These are phyloP conservation scores for Trichoderma sp. DNA, from an alignment of 2,329 filamentous ascomycete species.

Conservation along the genomic window DNA sequence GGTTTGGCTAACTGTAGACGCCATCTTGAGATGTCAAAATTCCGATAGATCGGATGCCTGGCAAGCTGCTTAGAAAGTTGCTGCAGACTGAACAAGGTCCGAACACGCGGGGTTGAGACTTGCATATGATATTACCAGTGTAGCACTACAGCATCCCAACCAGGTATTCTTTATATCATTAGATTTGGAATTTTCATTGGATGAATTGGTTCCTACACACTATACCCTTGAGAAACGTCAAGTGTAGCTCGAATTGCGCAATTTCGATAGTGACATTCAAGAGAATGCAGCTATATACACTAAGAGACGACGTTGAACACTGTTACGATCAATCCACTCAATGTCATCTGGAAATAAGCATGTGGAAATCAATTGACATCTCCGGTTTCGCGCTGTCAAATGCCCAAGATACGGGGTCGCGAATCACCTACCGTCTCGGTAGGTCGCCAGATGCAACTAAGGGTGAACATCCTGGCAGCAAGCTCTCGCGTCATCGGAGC, in stretches of 20 bases:
- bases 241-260: constrained; percentile 6
- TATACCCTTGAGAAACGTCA: neutral
- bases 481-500: constrained; percentile 23
- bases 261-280: constrained; percentile 6
- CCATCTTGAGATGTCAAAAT: neutral
- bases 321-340: neutral
- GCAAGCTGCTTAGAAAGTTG: neutral
- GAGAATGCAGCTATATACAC: neutral
- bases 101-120: neutral
- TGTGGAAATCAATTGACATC: neutral
- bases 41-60: neutral
- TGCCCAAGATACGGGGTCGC: neutral
- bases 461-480: neutral
- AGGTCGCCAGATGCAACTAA: neutral
- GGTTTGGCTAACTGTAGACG: neutral
- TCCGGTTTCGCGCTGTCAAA: neutral
- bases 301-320: neutral
- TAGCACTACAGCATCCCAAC: neutral
- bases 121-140: neutral
- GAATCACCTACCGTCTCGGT: neutral
- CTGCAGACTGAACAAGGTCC: neutral
- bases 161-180: neutral
- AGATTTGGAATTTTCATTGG: neutral
- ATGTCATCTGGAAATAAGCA: neutral
- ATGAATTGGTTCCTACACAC: neutral